These are phyloP conservation scores for Piloderma croceum DNA, from an alignment of 768 basidiomycete species.

Conservation along the genomic window DNA sequence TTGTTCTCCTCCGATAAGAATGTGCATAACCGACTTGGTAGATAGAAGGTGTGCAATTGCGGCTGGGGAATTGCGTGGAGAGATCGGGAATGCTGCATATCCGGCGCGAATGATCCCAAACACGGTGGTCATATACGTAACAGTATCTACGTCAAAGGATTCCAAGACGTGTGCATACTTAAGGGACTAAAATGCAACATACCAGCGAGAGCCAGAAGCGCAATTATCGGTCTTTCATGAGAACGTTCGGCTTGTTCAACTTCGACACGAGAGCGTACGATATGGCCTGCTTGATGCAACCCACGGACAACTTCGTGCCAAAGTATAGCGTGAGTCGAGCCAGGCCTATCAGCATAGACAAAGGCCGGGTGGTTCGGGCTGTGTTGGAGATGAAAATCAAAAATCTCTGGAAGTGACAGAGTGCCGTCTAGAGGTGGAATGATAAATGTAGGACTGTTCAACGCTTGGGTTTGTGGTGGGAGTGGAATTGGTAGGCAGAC, in stretches of 20 bases:
- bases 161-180: slow-evolving; percentile 3
- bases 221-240: slow-evolving; percentile 1
- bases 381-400: slow-evolving; percentile 23
- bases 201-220: slow-evolving; percentile 6
- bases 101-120: slow-evolving; percentile 38
- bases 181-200: slow-evolving; percentile 1
- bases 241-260: not conserved
- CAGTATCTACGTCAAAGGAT: slow-evolving; percentile 25
- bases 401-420: slow-evolving; percentile 23
- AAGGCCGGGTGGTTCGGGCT: slow-evolving; percentile 25
- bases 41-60: slow-evolving; percentile 42
- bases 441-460: slow-evolving; percentile 23
- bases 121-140: slow-evolving; percentile 28
- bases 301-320: slow-evolving; percentile 21
- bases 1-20: slow-evolving; percentile 25
- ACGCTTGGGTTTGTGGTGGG: slow-evolving; percentile 24
- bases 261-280: slow-evolving; percentile 2
- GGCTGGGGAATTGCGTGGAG: slow-evolving; percentile 40
- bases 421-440: slow-evolving; percentile 24
- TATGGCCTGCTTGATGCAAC: slow-evolving; percentile 14
- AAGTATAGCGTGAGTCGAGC: slow-evolving; percentile 9
- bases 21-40: slow-evolving; percentile 14
- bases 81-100: slow-evolving; percentile 31
- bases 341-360: slow-evolving; percentile 14
- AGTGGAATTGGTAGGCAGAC: not conserved